Base-by-base conservation (phyloP, 805 yeast species). In the Candida patagonica region DNA sequence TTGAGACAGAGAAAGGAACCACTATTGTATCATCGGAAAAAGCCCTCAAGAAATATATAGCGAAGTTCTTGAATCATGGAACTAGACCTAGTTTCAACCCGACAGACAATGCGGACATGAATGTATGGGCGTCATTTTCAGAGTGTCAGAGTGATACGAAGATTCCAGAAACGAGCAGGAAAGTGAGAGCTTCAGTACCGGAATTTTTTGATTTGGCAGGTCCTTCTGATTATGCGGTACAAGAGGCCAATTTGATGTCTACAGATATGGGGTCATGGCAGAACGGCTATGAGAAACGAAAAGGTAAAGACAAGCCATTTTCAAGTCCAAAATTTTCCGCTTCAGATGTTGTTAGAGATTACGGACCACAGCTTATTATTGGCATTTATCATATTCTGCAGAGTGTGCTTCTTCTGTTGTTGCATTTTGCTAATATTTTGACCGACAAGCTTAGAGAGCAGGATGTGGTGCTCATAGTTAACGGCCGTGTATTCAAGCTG, bases 41-140 rank as follows among this genome's bases (percentile, higher is more conserved):
- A 12, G 35, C 30, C 20, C 26, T 37, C 16, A 26, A 24, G 17
- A 10, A 23, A 19, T 24, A 27, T 22, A n/a, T 37, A 5, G 25
- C 12, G 5, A 27, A 37, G 21, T 15, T 25, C n/a, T 22, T 22
- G 29, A 19, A 6, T 2, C 29, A 29, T 8, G 30, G 35, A 10
- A 15, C 20, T 13, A 27, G 30, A 16, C 40, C 40, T 6, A 30
- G 20, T 12, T 21, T 37, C 26, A 22, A 17, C 7, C 27, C 30
- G 26, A 37, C 35, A 8, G 35, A 29, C 13, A 29, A 26, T 13
- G 40, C 40, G 15, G 23, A 37, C 5, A 29, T 17, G 15, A 9
- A 12, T 10, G 13, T 29, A 5, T 29, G 31, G 31, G 16, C 17
- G 4, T 17, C 20, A 29, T n/a, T n/a, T n/a, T n/a, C n/a, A n/a